phyloP scores from a whole-genome alignment of 805 yeast species.

The Lachancea nothofagi region DNA sequence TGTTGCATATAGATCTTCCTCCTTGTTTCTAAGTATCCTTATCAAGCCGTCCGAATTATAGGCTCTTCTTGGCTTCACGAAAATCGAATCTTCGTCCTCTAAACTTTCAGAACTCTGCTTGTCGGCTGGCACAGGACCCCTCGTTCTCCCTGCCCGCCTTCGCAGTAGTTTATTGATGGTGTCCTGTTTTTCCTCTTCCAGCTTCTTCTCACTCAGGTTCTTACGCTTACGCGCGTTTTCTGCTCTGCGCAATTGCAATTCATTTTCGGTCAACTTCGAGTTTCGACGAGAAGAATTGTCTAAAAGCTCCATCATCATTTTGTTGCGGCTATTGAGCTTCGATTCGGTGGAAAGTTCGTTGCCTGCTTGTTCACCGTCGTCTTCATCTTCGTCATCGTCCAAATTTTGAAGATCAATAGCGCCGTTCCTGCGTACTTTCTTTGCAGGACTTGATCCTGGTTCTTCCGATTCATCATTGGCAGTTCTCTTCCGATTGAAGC shows the following conservation, averaged over 20 bases:
- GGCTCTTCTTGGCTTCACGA: constrained; percentile 29
- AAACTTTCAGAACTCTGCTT: constrained; percentile 12
- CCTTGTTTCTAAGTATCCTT: constrained; percentile 17
- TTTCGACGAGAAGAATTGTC: constrained; percentile 32
- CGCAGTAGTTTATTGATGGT: constrained; percentile 81
- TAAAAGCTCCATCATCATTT: constrained; percentile 12
- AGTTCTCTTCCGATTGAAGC: background rate
- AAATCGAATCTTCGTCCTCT: constrained; percentile 12
- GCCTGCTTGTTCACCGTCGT: constrained; percentile 9
- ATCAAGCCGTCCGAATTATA: constrained; percentile 26
- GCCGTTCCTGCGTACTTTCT: constrained; percentile 3
- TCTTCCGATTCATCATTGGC: constrained; percentile 3
- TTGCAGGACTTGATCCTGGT: constrained; percentile 5
- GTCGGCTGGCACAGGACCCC: constrained; percentile 29
- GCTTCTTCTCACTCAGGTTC: constrained; percentile 71
- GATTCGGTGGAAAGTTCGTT: background rate
- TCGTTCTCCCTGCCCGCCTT: constrained; percentile 72
- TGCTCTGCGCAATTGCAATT: constrained; percentile 70
- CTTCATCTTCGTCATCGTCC: constrained; percentile 15
- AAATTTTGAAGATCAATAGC: constrained; percentile 7
- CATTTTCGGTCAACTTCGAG: constrained; percentile 72
- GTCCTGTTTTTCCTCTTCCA: constrained; percentile 90
- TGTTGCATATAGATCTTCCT: constrained; percentile 19
- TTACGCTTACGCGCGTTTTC: constrained; percentile 86
- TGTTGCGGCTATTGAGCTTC: constrained; percentile 10